These are phyloP conservation scores for Wickerhamiella kazuoi DNA, from an alignment of 805 yeast genomes.

Conservation along the genomic window DNA sequence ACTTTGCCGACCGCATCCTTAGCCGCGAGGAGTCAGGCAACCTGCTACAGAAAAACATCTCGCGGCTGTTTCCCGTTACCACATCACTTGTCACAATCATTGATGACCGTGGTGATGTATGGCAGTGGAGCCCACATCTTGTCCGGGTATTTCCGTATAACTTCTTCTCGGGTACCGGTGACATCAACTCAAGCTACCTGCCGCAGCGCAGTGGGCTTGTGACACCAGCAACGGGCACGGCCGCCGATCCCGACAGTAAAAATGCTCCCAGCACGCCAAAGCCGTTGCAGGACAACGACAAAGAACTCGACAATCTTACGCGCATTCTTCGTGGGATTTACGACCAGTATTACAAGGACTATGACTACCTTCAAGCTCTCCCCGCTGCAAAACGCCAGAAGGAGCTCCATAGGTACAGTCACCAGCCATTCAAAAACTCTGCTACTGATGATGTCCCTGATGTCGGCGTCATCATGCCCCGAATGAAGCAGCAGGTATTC, in stretches of 20 bases:
- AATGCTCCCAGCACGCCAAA: constrained; percentile 5
- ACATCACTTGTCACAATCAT: constrained; percentile 92
- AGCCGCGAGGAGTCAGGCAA: constrained; percentile 93
- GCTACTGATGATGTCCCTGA: constrained; percentile 14
- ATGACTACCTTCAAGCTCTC: constrained; percentile 17
- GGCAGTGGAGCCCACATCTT: constrained; percentile 91
- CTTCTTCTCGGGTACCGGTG: constrained; percentile 94
- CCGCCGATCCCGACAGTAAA: constrained; percentile 15
- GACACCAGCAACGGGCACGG: constrained; percentile 10
- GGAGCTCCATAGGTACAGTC: neutral
- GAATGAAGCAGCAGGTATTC: constrained; percentile 53
- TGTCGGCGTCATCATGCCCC: constrained; percentile 31
- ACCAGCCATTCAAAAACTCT: neutral
- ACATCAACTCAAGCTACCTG: constrained; percentile 78
- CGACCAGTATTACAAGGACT: constrained; percentile 38
- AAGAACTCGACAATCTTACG: constrained; percentile 52
- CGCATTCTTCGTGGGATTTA: constrained; percentile 50
- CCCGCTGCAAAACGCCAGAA: constrained; percentile 3
- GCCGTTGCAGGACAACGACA: constrained; percentile 45
- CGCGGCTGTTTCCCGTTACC: constrained; percentile 83
- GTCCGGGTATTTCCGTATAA: constrained; percentile 90
- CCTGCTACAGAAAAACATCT: constrained; percentile 70
- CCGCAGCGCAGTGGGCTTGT: constrained; percentile 44
- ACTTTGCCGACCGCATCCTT: constrained; percentile 79
- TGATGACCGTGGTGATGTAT: constrained; percentile 96